Percentiles rank a stretch among this genome's conserved stretches.
These are phyloP conservation scores for Colletotrichum sp. DNA, from an alignment of 2,329 filamentous ascomycete genomes.

Conservation along the genomic window DNA sequence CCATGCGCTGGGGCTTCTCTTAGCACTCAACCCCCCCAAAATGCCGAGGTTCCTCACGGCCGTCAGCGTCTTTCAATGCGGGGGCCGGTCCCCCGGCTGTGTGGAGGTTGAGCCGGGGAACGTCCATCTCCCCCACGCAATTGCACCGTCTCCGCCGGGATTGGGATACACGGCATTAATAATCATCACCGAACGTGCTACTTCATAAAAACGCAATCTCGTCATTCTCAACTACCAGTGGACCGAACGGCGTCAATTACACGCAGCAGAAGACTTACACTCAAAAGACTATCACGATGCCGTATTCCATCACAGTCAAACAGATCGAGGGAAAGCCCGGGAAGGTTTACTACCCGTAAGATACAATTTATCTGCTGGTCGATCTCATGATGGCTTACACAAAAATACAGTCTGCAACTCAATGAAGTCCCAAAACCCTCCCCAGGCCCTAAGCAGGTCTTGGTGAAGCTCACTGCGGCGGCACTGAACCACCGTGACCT, in stretches of 20 bases:
- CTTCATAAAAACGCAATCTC: neutral
- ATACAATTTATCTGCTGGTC: neutral
- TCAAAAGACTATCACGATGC: slow-evolving; percentile 40
- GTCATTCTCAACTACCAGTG: neutral
- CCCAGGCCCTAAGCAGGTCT: slow-evolving; percentile 70
- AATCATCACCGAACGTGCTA: neutral
- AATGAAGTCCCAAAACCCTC: slow-evolving; percentile 66
- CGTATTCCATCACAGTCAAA: slow-evolving; percentile 65
- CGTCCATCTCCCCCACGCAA: neutral
- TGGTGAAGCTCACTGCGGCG: slow-evolving; percentile 77
- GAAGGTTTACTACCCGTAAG: slow-evolving; percentile 82
- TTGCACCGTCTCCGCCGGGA: neutral
- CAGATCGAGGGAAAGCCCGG: slow-evolving; percentile 83
- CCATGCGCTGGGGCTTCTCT: neutral
- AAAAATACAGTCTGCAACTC: slow-evolving; percentile 56
- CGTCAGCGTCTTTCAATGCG: slow-evolving; percentile 13
- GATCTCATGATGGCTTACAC: neutral
- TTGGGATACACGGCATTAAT: neutral
- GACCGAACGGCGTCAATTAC: neutral
- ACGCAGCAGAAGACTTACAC: neutral
- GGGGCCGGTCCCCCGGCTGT: slow-evolving; percentile 2
- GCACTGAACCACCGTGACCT: slow-evolving; percentile 95
- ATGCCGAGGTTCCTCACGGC: slow-evolving; percentile 14
- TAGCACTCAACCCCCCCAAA: neutral
- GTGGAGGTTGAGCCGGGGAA: slow-evolving; percentile 9